Base-by-base conservation (phyloP, 768 basidiomycete genomes). In the Suillus lakei region DNA sequence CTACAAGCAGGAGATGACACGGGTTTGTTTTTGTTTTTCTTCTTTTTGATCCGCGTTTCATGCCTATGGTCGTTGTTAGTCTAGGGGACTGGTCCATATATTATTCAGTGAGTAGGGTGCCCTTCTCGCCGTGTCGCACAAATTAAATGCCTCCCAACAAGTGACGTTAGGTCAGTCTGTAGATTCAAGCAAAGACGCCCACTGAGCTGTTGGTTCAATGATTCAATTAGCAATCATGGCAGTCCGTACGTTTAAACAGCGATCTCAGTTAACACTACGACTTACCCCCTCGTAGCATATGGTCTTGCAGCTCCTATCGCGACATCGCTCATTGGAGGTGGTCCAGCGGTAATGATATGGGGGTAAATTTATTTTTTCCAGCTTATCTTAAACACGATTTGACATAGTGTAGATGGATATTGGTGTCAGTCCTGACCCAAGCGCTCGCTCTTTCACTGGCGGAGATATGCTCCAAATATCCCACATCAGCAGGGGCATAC, bases 401-500 rank as follows among this genome's bases (percentile, higher is more conserved):
- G 28, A 48, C 38, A 43, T 32, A 53, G 28, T 48, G 43, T 16
- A 87, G 87, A 30, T 87, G 84, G 82, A 72, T 86, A 4, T 67
- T 85, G 13, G 84, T 88, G 6, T 86, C 85, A 21, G 44, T 80
- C 21, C 73, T 86, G 3, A 83, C 83, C 0, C 79, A 83, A 65
- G 73, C 81, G 0, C 78, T 88, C 10, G 84, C 86, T 0, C 73
- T 84, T 3, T 88, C 87, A 5, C 75, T 88, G 5, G 87, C 82
- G 0, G 87, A 88, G 71, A 85, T 87, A 38, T 85, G 84, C 51
- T 85, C 87, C 4, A 84, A 85, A 66, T 88, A 86, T 66, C 87
- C 87, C 0, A 88, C 86, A 3, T 85, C 86, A 0, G 86, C 86
- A 0, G 87, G 87, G 16, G 84, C 87, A 1, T 88, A 87, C 68